Conservation (phyloP, 495 filamentous ascomycete genomes). For the Xanthoparmelia taractica region DNA sequence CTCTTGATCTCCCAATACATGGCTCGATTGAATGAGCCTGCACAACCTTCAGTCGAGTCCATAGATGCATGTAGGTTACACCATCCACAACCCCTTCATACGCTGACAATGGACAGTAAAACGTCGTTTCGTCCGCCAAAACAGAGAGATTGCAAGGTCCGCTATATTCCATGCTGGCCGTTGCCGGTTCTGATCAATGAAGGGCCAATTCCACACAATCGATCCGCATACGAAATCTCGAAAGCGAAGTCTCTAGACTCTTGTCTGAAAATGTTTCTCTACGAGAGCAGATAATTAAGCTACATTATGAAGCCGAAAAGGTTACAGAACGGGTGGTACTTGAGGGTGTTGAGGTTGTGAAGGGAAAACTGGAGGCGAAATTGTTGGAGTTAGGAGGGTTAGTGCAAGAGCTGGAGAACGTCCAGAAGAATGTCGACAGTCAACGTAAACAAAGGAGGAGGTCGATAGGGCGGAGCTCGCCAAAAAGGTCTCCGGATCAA, state of each 20-base stretch:
- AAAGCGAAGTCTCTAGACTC: conserved; percentile 74
- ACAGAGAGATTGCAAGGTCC: conserved; percentile 77
- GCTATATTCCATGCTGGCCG: not conserved
- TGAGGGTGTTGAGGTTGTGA: conserved; percentile 60
- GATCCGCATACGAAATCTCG: conserved; percentile 76
- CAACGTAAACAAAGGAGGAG: conserved; percentile 3
- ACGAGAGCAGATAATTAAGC: conserved; percentile 64
- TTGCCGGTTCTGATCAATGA: conserved; percentile 1
- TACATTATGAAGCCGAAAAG: conserved; percentile 57
- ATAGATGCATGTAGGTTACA: conserved; percentile 68
- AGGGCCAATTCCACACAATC: conserved; percentile 86
- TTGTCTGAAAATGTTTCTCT: conserved; percentile 83
- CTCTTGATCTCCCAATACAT: conserved; percentile 36
- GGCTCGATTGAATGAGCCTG: conserved; percentile 85
- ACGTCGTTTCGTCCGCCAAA: conserved; percentile 81
- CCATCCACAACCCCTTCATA: conserved; percentile 16
- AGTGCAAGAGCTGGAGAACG: conserved; percentile 51
- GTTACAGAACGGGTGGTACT: conserved; percentile 40
- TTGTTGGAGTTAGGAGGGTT: conserved; percentile 58
- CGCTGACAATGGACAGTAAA: conserved; percentile 52
- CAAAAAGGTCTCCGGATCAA: conserved; percentile 30
- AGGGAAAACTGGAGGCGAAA: conserved; percentile 61
- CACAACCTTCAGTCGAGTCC: conserved; percentile 56
- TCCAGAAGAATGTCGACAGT: conserved; percentile 28
- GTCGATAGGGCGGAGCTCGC: conserved; percentile 13